phyloP scores from a whole-genome alignment of 768 basidiomycete genomes.

The Inosperma sp. region DNA sequence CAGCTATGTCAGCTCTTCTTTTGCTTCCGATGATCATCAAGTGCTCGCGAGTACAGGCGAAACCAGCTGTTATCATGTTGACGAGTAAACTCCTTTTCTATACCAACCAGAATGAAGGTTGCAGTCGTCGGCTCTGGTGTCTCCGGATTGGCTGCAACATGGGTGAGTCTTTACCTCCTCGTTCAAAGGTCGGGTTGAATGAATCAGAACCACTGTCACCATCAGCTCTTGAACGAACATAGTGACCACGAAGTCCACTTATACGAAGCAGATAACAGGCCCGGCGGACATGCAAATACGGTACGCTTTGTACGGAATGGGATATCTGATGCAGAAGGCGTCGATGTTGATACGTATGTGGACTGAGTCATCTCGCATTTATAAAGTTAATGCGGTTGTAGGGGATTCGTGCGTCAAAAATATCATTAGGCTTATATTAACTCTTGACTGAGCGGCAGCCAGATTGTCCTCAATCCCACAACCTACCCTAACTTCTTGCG shows the following conservation, averaged over 20 bases:
- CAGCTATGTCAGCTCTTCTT: too few relatives aligned
- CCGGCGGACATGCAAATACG: constrained; percentile 78
- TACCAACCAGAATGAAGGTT: constrained; percentile 43
- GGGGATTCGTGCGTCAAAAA: constrained; percentile 50
- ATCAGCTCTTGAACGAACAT: constrained; percentile 64
- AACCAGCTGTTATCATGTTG: too few relatives aligned
- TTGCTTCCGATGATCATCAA: too few relatives aligned
- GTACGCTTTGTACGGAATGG: constrained; percentile 46
- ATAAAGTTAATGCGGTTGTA: constrained; percentile 20
- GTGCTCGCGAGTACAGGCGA: too few relatives aligned
- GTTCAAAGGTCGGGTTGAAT: neutral
- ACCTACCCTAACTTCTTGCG: constrained; percentile 78
- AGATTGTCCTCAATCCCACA: constrained; percentile 74
- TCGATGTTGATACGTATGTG: constrained; percentile 64
- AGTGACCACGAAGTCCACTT: constrained; percentile 73
- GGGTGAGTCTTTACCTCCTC: constrained; percentile 40
- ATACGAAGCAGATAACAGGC: constrained; percentile 61
- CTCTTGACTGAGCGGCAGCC: neutral
- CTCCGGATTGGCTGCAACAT: constrained; percentile 73
- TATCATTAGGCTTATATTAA: neutral
- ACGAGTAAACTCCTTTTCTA: neutral
- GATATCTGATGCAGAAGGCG: constrained; percentile 28
- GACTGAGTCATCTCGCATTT: constrained; percentile 22
- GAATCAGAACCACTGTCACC: neutral
- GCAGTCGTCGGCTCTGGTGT: constrained; percentile 76